Base-by-base conservation (phyloP, 768 basidiomycete genomes). In the Mycena leptocephala region DNA sequence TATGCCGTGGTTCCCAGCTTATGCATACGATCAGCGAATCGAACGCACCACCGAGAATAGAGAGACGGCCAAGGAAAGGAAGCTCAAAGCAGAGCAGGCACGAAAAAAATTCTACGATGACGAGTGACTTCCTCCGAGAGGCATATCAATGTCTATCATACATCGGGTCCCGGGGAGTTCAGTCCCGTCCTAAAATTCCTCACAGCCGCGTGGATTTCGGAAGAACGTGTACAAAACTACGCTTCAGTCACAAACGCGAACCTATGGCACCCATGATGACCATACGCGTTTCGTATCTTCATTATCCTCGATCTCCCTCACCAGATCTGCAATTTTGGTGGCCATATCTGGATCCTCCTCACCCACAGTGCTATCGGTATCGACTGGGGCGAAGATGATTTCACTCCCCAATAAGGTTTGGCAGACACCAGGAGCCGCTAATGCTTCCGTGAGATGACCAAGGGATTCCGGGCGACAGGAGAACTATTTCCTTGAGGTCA, bases 21-120 rank as follows among this genome's bases (percentile, higher is more conserved):
- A 72, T 70, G 53, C 59, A 66, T 66, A 74, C 62, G 24, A 26
- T 32, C 62, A 95, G 94, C 90, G 93, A 61, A 76, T 92, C 13
- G 88, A 89, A 37, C 91, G 94, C 62, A 90, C 93, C 4, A 80
- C 88, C 41, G 85, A 84, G 48, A 95, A 95, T 80, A 88, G 94
- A 65, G 89, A 91, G 76, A 81, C 82, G 7, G 91, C 95, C 11
- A 95, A 92, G 80, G 88, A 88, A 76, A 88, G 90, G 68, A 88
- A 87, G 63, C 82, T 81, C 59, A 93, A 91, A 84, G 87, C 88
- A 20, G 92, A 94, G 80, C 86, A 91, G 72, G 94, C 89, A 28
- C 87, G 89, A 83, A 89, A 89, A 82, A 92, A 93, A 55, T 90
- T 95, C 69, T 92, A 92, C 78, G 85, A 88, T 78, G 87, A 87